A percentile compares a stretch with the other conserved stretches of the same genome.
phyloP scores from a whole-genome alignment of 208 protist genomes.

The Trypanosomatidae sp. region DNA sequence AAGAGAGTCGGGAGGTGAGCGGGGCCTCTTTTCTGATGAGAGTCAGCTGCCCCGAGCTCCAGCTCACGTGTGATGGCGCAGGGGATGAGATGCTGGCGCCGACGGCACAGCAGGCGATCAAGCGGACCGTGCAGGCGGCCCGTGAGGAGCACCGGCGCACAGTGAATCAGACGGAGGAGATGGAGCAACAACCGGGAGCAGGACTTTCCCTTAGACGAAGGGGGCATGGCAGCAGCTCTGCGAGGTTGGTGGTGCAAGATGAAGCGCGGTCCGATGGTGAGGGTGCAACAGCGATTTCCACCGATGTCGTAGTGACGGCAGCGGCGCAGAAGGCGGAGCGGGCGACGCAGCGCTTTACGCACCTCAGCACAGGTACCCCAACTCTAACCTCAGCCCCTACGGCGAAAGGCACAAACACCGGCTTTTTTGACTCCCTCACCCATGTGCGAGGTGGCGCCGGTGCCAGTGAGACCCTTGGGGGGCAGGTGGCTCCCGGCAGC shows the following conservation, averaged over 20 bases:
- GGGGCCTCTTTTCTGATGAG: slow-evolving; percentile 4
- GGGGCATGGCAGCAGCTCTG: background rate
- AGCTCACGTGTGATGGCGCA: slow-evolving; percentile 2
- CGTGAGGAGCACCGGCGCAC: slow-evolving; percentile 1
- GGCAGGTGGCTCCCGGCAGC: background rate
- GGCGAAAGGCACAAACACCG: background rate
- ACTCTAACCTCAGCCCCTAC: background rate
- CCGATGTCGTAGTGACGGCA: background rate
- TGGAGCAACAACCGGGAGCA: background rate
- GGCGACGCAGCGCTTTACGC: background rate
- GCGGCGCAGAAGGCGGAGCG: background rate
- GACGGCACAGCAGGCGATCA: slow-evolving; percentile 1
- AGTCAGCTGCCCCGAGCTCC: background rate
- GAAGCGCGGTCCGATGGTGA: background rate
- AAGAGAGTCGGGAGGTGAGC: background rate
- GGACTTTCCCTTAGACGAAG: background rate
- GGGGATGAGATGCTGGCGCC: slow-evolving; percentile 8
- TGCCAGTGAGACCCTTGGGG: background rate
- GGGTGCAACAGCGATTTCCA: background rate
- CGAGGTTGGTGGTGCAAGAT: background rate
- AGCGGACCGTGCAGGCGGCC: background rate
- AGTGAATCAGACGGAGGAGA: background rate
- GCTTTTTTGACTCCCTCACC: background rate
- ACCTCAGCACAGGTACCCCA: background rate
- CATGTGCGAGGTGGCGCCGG: background rate